Evolutionary conservation across 1,139 yeast genomes (phyloP).

Genomic region (Zygosaccharomyces pseudobailii): DNA sequence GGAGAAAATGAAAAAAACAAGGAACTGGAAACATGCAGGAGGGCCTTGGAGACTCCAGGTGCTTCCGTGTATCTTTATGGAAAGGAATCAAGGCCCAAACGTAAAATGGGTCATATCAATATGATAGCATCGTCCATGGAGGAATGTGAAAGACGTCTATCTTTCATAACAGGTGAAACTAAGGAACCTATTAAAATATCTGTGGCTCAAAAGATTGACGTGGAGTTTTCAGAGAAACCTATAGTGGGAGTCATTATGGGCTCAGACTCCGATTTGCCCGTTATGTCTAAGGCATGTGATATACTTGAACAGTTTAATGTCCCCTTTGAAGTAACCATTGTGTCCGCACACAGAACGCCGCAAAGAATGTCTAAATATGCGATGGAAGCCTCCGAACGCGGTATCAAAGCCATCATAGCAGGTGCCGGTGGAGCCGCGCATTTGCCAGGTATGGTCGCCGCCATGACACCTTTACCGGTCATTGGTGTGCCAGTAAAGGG

Average conservation of each 20-base stretch:
- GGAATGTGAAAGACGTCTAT: conserved; percentile 70
- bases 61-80: conserved; percentile 91
- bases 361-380: conserved; percentile 91
- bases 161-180: conserved; percentile 44
- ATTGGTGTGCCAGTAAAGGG: conserved; percentile 98
- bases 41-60: conserved; percentile 83
- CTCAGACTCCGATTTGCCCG: conserved; percentile 94
- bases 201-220: conserved; percentile 22
- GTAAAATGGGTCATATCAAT: conserved; percentile 96
- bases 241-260: conserved; percentile 96
- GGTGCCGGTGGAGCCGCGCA: conserved; percentile 99
- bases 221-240: conserved; percentile 46
- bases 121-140: conserved; percentile 79
- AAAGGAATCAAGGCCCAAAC: conserved; percentile 74
- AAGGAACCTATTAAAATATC: conserved; percentile 17
- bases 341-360: conserved; percentile 98
- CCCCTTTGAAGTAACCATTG: conserved; percentile 92
- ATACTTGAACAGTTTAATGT: conserved; percentile 78
- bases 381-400: conserved; percentile 77
- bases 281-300: conserved; percentile 89
- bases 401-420: conserved; percentile 86
- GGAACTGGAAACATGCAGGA: conserved; percentile 67
- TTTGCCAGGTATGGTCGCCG: conserved; percentile 99
- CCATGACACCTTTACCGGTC: conserved; percentile 95
- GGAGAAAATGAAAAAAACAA: conserved; percentile 62